These are phyloP conservation scores for Stagonosporopsis rhizophila DNA, from an alignment of 2,329 filamentous ascomycete species.

Conservation along the genomic window DNA sequence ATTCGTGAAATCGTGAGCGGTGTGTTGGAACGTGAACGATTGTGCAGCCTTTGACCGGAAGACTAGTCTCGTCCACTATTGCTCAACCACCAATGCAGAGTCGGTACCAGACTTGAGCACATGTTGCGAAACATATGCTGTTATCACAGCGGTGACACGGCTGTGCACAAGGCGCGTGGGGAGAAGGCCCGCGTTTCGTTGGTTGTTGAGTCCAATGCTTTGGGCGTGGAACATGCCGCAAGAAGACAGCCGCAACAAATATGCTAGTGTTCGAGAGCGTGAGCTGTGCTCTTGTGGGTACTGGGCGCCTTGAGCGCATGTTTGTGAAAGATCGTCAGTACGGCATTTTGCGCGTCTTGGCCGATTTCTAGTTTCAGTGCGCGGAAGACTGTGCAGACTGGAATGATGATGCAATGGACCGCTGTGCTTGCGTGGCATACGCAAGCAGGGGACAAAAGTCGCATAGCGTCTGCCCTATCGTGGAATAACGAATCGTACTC, in stretches of 20 bases:
- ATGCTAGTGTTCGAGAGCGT: conserved; percentile 9
- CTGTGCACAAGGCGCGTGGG: conserved; percentile 22
- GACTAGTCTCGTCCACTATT: conserved; percentile 5
- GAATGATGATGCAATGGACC: conserved; percentile 28
- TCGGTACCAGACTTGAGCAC: neutral
- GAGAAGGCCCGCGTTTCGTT: conserved; percentile 22
- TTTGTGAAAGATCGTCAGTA: conserved; percentile 7
- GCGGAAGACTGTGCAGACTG: conserved; percentile 12
- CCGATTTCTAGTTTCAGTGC: conserved; percentile 13
- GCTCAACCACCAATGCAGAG: neutral
- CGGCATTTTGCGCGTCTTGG: conserved; percentile 10
- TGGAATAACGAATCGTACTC: conserved; percentile 14
- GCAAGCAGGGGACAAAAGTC: conserved; percentile 16
- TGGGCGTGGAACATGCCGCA: conserved; percentile 27
- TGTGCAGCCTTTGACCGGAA: conserved; percentile 17
- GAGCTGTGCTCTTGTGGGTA: conserved; percentile 17
- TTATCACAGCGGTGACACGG: conserved; percentile 10
- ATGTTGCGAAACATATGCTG: conserved; percentile 5
- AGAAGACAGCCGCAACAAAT: conserved; percentile 19
- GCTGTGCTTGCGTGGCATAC: conserved; percentile 19
- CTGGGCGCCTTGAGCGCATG: conserved; percentile 10
- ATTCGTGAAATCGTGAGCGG: conserved; percentile 17
- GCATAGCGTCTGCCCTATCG: conserved; percentile 22
- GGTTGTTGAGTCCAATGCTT: conserved; percentile 23
- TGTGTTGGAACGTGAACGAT: conserved; percentile 6